Conservation (phyloP, 2,329 filamentous ascomycete species). For the Botrytis byssoidea region DNA sequence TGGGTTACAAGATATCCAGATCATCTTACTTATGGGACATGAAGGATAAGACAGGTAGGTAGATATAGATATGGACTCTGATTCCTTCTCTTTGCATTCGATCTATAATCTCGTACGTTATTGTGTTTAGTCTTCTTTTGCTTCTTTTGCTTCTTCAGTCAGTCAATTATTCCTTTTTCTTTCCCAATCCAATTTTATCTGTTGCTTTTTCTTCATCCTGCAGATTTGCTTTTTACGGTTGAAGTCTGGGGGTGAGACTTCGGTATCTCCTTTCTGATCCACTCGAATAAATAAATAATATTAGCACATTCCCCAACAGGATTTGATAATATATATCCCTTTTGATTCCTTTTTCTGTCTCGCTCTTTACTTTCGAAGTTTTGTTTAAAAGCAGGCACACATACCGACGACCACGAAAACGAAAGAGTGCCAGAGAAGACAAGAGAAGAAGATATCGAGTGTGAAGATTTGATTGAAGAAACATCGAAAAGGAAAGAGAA, state of each 20-base stretch:
- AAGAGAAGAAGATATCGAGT: not conserved
- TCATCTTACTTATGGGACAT: slow-evolving; percentile 5
- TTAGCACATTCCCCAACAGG: slow-evolving; percentile 9
- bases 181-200: not conserved
- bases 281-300: slow-evolving; percentile 16
- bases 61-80: slow-evolving; percentile 1
- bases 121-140: not conserved
- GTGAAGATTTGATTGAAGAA: not conserved
- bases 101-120: slow-evolving; percentile 2
- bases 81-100: not conserved
- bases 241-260: slow-evolving; percentile 14
- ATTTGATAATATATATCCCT: slow-evolving; percentile 15
- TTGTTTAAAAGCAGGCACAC: not conserved
- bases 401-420: not conserved
- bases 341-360: not conserved
- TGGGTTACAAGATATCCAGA: slow-evolving; percentile 5
- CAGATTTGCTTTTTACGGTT: slow-evolving; percentile 1
- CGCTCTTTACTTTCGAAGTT: not conserved
- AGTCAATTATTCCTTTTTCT: slow-evolving; percentile 3
- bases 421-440: not conserved
- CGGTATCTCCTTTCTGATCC: slow-evolving; percentile 20
- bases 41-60: slow-evolving; percentile 7
- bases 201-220: not conserved
- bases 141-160: not conserved
- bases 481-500: not conserved